Conservation (phyloP, 164 flowering plant genomes). For the Platanus orientalis region DNA sequence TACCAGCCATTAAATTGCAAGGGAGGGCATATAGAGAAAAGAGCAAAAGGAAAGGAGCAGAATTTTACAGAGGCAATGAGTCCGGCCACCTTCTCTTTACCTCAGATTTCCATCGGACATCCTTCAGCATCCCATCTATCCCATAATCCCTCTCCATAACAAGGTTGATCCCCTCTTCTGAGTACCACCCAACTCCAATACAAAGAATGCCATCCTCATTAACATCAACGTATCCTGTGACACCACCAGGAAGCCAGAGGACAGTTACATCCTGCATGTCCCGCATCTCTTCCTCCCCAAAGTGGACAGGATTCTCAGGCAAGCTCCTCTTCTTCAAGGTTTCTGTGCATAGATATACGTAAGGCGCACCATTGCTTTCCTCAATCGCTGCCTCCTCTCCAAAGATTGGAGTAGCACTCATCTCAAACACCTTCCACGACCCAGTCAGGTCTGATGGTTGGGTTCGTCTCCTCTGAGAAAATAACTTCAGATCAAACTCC, state of each 20-base stretch:
- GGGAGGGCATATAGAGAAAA: not conserved
- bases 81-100: slow-evolving; percentile 89
- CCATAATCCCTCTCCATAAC: slow-evolving; percentile 98
- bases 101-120: slow-evolving; percentile 76
- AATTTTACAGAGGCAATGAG: slow-evolving; percentile 36
- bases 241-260: slow-evolving; percentile 96
- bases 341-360: slow-evolving; percentile 81
- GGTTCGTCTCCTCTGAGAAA: slow-evolving; percentile 68
- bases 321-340: slow-evolving; percentile 74
- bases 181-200: slow-evolving; percentile 94
- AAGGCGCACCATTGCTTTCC: slow-evolving; percentile 40
- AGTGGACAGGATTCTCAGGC: slow-evolving; percentile 63
- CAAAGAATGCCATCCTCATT: slow-evolving; percentile 76
- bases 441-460: slow-evolving; percentile 78
- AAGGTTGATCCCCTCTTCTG: slow-evolving; percentile 89
- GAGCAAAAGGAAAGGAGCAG: not conserved
- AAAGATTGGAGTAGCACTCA: slow-evolving; percentile 76
- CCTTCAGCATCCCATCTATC: slow-evolving; percentile 82
- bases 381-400: slow-evolving; percentile 37
- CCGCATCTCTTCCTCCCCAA: slow-evolving; percentile 81
- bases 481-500: slow-evolving; percentile 71
- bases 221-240: slow-evolving; percentile 79
- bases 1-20: not conserved
- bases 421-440: slow-evolving; percentile 89
- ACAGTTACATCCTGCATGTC: slow-evolving; percentile 80